These are phyloP conservation scores for Fusarium tanahbumbuense DNA, from an alignment of 2,329 filamentous ascomycete genomes.

Conservation along the genomic window DNA sequence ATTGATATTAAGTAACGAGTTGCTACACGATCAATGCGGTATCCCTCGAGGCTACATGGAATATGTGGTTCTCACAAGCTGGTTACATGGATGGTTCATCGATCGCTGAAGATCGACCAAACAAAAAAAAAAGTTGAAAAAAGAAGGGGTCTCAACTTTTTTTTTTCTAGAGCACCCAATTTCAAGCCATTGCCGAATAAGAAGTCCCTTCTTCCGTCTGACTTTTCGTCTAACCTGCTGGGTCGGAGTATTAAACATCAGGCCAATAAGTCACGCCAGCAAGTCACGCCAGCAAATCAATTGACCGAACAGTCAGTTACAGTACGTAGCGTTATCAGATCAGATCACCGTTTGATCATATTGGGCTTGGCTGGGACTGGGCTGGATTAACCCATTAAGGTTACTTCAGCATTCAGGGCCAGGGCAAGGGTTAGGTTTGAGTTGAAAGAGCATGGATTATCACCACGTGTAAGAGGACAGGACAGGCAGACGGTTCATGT, in stretches of 20 bases:
- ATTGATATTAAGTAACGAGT: background rate
- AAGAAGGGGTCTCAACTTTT: conserved; percentile 34
- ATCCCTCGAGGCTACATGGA: background rate
- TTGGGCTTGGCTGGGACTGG: conserved; percentile 20
- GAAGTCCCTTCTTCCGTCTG: conserved; percentile 12
- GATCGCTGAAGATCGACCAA: conserved; percentile 1
- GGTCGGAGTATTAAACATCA: conserved; percentile 19
- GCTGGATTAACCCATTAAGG: conserved; percentile 16
- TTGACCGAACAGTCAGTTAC: conserved; percentile 4
- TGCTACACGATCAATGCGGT: background rate
- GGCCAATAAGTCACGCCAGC: conserved; percentile 13
- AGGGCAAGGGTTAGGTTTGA: conserved; percentile 31
- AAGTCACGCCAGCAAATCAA: conserved; percentile 11
- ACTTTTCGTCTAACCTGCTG: conserved; percentile 8
- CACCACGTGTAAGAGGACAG: conserved; percentile 36
- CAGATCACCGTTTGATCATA: conserved; percentile 32
- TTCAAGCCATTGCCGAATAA: conserved; percentile 40
- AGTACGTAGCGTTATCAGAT: conserved; percentile 35
- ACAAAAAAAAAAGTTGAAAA: conserved; percentile 26
- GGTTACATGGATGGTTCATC: conserved; percentile 8
- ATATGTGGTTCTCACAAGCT: background rate
- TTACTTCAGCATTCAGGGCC: conserved; percentile 28
- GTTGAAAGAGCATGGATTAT: conserved; percentile 24
- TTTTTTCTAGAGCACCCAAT: conserved; percentile 1
- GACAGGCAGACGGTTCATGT: conserved; percentile 3